Conservation (phyloP, 257 asterid genomes). For the Penstemon eatonii region DNA sequence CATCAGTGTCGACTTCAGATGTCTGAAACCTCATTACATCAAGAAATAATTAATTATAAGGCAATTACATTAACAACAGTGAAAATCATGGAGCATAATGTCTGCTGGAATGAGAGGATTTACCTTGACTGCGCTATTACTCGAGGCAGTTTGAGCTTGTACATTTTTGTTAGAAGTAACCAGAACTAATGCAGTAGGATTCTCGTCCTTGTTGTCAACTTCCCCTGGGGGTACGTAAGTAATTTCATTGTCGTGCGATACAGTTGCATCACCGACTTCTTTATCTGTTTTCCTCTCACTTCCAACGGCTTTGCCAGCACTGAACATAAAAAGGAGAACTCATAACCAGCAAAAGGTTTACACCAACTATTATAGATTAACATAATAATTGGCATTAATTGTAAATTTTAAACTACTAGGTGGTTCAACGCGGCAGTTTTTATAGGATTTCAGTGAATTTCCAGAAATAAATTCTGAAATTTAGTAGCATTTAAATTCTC, state of each 20-base stretch:
- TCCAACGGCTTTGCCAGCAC: constrained; percentile 47
- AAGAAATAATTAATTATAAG: constrained; percentile 6
- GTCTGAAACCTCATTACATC: constrained; percentile 46
- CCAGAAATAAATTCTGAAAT: neutral
- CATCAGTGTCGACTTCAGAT: constrained; percentile 28
- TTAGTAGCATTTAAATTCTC: neutral
- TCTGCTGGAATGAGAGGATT: constrained; percentile 18
- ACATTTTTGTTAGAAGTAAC: constrained; percentile 33
- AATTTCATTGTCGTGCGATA: constrained; percentile 43
- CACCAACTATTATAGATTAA: neutral
- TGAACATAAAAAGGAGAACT: constrained; percentile 25
- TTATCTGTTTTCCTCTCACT: constrained; percentile 39
- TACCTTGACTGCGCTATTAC: constrained; percentile 50
- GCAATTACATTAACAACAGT: neutral
- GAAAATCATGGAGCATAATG: constrained; percentile 1
- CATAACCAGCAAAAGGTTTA: constrained; percentile 1
- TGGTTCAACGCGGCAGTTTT: neutral
- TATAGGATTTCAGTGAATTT: neutral
- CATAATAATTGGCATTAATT: neutral
- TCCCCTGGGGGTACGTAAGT: constrained; percentile 44
- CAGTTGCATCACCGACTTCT: constrained; percentile 35
- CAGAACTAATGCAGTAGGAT: constrained; percentile 38
- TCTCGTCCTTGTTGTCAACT: constrained; percentile 33
- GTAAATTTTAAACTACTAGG: neutral
- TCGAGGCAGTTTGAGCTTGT: constrained; percentile 34